phyloP scores from a whole-genome alignment of 495 filamentous ascomycete genomes.

The Emericellopsis terricola region DNA sequence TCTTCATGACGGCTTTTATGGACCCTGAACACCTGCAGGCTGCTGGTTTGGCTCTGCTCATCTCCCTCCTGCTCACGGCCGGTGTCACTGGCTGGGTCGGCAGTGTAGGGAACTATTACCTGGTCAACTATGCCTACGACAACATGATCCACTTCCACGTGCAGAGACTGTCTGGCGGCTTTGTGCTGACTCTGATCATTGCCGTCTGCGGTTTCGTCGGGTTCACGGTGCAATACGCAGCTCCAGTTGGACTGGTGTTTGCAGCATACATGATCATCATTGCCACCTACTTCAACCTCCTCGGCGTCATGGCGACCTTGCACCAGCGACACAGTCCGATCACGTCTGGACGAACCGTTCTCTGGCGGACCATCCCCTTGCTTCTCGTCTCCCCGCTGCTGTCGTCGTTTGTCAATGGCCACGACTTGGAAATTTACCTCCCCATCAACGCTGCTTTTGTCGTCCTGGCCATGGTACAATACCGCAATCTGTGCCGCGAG shows the following conservation, averaged over 20 bases:
- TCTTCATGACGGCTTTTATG: conserved; percentile 15
- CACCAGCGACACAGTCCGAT: conserved; percentile 10
- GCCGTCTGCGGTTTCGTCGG: conserved; percentile 6
- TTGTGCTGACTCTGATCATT: conserved; percentile 8
- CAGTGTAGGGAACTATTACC: conserved; percentile 14
- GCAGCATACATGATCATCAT: conserved; percentile 29
- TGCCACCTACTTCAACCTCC: conserved; percentile 30
- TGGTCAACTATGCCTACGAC: conserved; percentile 11
- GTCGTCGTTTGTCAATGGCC: conserved; percentile 22
- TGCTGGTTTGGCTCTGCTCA: conserved; percentile 8
- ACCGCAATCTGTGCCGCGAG: conserved; percentile 26
- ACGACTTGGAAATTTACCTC: conserved; percentile 31
- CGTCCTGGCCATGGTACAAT: conserved; percentile 21
- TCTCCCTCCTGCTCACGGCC: conserved; percentile 10
- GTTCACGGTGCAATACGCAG: conserved; percentile 5
- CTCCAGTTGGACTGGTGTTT: conserved; percentile 24
- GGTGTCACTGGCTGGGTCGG: conserved; percentile 14
- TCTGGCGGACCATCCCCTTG: conserved; percentile 23
- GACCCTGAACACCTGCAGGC: conserved; percentile 7
- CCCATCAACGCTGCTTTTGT: conserved; percentile 28
- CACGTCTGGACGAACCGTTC: conserved; percentile 17
- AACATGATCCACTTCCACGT: conserved; percentile 14
- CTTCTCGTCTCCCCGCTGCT: conserved; percentile 28
- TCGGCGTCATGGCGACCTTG: conserved; percentile 19
- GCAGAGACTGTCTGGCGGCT: conserved; percentile 11